phyloP scores from a whole-genome alignment of 2,329 filamentous ascomycete genomes.

The Zalaria obscura region DNA sequence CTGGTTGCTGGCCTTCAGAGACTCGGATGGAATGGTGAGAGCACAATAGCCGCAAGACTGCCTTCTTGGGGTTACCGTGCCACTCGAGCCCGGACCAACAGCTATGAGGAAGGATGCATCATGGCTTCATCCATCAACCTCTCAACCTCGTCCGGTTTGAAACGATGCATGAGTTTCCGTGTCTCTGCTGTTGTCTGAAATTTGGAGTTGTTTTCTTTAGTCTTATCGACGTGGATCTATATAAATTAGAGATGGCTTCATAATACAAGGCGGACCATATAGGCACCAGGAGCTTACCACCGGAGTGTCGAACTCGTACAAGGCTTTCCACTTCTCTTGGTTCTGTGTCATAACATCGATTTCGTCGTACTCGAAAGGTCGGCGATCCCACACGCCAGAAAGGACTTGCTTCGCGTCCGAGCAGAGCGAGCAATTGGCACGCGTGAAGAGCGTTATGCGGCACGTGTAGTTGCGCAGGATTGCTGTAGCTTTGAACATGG shows the following conservation, averaged over 20 bases:
- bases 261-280: conserved; percentile 1
- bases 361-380: conserved; percentile 56
- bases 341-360: conserved; percentile 53
- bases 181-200: conserved; percentile 43
- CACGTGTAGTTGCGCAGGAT: conserved; percentile 20
- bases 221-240: conserved; percentile 49
- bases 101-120: conserved; percentile 7
- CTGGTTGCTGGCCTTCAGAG: too few relatives aligned
- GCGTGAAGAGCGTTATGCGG: conserved; percentile 62
- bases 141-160: conserved; percentile 51
- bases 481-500: conserved; percentile 1
- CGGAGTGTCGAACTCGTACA: conserved; percentile 73
- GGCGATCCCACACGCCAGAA: conserved; percentile 50
- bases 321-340: conserved; percentile 50
- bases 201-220: conserved; percentile 33
- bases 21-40: background rate
- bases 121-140: conserved; percentile 50
- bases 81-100: background rate
- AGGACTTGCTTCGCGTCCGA: conserved; percentile 53
- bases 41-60: background rate
- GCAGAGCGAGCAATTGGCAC: conserved; percentile 58
- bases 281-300: conserved; percentile 40
- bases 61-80: too few relatives aligned
- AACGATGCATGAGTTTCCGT: conserved; percentile 65
- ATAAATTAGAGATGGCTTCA: background rate